Percentiles rank a stretch among this genome's conserved stretches.
Evolutionary conservation across 306 rosid genomes (phyloP).

Genomic region (Canavalia ensiformis): DNA sequence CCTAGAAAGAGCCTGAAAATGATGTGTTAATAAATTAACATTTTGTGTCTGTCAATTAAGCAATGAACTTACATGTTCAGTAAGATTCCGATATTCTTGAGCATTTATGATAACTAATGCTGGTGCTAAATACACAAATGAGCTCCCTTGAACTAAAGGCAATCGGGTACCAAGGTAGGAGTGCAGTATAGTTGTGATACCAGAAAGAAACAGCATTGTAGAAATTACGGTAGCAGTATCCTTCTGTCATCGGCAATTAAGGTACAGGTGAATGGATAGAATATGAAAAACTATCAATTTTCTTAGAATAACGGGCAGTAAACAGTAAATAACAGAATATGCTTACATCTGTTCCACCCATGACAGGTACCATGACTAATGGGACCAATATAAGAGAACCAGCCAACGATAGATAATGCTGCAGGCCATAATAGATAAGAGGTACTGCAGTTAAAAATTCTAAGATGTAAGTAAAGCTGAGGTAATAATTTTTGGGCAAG

Average conservation of each 20-base stretch:
- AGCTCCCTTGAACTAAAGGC: constrained; percentile 98
- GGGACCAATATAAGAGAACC: constrained; percentile 95
- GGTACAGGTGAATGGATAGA: constrained; percentile 28
- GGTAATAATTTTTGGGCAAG: constrained; percentile 15
- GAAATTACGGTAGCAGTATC: constrained; percentile 92
- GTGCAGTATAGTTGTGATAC: constrained; percentile 84
- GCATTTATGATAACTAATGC: constrained; percentile 85
- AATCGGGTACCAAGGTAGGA: constrained; percentile 87
- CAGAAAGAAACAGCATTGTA: constrained; percentile 90
- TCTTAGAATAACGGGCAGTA: constrained; percentile 41
- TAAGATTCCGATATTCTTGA: constrained; percentile 83
- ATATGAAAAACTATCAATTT: constrained; percentile 35
- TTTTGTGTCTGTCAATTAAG: constrained; percentile 40
- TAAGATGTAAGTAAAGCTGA: constrained; percentile 41
- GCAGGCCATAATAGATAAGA: constrained; percentile 82
- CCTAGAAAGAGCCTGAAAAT: constrained; percentile 41
- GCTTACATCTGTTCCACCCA: constrained; percentile 98
- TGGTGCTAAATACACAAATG: constrained; percentile 92
- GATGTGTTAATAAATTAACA: constrained; percentile 22
- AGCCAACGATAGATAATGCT: constrained; percentile 88
- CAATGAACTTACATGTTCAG: constrained; percentile 83
- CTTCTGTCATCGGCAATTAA: constrained; percentile 62
- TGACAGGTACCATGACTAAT: constrained; percentile 84
- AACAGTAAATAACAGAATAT: constrained; percentile 38
- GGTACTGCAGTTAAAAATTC: constrained; percentile 65